Conservation (phyloP, 352 stramenopile species). For the Globisporangium paroecandrum region DNA sequence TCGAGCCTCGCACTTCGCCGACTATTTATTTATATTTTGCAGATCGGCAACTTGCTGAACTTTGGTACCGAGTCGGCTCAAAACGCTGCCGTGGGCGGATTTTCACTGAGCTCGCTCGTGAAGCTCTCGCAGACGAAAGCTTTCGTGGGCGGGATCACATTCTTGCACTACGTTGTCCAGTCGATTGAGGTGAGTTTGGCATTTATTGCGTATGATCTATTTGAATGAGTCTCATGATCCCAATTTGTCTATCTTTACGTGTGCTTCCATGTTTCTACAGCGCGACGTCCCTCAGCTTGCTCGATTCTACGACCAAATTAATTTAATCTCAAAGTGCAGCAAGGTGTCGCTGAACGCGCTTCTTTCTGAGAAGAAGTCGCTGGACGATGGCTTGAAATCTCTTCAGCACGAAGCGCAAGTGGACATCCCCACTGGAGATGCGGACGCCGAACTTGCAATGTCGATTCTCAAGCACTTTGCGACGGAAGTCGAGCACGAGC, state of each 20-base stretch:
- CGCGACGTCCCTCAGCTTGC: conserved; percentile 69
- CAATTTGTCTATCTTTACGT: not conserved
- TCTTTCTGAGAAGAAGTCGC: conserved; percentile 61
- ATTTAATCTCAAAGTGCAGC: conserved; percentile 67
- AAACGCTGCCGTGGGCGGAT: conserved; percentile 45
- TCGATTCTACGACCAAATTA: conserved; percentile 75
- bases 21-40: conserved; percentile 86
- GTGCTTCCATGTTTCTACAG: not conserved
- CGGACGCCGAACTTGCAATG: conserved; percentile 37
- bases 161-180: conserved; percentile 86
- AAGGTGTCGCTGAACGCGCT: conserved; percentile 68
- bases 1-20: conserved; percentile 65
- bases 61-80: conserved; percentile 52
- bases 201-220: not conserved
- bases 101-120: conserved; percentile 73
- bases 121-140: conserved; percentile 87
- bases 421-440: conserved; percentile 22
- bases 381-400: conserved; percentile 60
- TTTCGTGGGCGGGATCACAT: conserved; percentile 76
- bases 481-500: conserved; percentile 53
- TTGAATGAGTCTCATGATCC: not conserved
- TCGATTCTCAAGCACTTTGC: conserved; percentile 59
- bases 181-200: conserved; percentile 48
- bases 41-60: conserved; percentile 42
- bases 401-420: conserved; percentile 51